These are phyloP conservation scores for Linanthus parryae DNA, from an alignment of 148 eudicot genomes.

Conservation along the genomic window DNA sequence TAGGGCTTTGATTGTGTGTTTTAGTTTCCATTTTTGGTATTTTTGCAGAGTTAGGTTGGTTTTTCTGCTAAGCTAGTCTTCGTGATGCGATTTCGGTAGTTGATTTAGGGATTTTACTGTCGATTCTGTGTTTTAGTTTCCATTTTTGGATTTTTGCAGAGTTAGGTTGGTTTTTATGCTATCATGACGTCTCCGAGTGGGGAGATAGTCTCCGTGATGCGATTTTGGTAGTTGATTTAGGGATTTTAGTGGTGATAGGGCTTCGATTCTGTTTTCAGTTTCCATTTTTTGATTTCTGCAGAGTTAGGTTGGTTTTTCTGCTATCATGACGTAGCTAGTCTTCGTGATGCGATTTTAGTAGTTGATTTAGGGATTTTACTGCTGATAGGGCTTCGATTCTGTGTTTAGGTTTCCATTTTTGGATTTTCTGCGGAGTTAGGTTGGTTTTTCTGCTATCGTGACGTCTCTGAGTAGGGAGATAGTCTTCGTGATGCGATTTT, in stretches of 20 bases:
- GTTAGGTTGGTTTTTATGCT: not conserved
- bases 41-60: too few species aligned
- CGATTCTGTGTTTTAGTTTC: not conserved
- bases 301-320: slow-evolving; percentile 46
- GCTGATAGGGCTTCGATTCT: too few species aligned
- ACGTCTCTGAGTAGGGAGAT: too few species aligned
- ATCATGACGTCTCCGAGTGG: too few species aligned
- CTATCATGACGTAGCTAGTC: slow-evolving; percentile 84
- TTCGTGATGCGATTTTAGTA: too few species aligned
- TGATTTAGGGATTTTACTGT: not conserved
- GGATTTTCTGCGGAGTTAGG: too few species aligned
- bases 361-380: too few species aligned
- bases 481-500: too few species aligned
- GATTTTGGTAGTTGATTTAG: not conserved
- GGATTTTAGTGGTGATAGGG: not conserved
- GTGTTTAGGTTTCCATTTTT: too few species aligned
- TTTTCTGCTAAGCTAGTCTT: not conserved
- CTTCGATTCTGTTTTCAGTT: not conserved
- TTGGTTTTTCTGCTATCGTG: too few species aligned
- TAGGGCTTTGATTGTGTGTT: too few species aligned
- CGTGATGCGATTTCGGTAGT: not conserved
- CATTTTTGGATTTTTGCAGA: not conserved
- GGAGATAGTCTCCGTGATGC: not conserved
- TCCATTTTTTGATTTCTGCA: slow-evolving; percentile 1
- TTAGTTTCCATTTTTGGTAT: too few species aligned